A percentile compares a stretch with the other conserved stretches of the same genome.
These are phyloP conservation scores for Geranium rotundifolium DNA, from an alignment of 345 rosid species.

Conservation along the genomic window DNA sequence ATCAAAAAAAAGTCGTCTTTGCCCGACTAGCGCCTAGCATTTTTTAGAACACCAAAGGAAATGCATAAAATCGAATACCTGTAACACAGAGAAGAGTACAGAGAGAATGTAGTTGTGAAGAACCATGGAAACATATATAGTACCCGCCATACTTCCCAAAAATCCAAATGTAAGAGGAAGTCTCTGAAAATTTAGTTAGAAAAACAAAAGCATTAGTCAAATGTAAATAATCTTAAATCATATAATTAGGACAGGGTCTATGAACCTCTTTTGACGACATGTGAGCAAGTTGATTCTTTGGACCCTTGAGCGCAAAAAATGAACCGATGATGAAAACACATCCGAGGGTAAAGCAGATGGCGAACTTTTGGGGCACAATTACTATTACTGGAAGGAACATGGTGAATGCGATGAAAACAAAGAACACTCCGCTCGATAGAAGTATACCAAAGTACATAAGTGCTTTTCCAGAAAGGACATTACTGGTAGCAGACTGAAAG, in stretches of 20 bases:
- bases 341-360: slow-evolving; percentile 84
- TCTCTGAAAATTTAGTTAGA: slow-evolving; percentile 41
- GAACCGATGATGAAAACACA: slow-evolving; percentile 76
- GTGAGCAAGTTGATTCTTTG: slow-evolving; percentile 63
- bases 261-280: slow-evolving; percentile 82
- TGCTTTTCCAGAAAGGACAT: slow-evolving; percentile 79
- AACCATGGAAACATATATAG: slow-evolving; percentile 83
- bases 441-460: slow-evolving; percentile 74
- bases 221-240: slow-evolving; percentile 8
- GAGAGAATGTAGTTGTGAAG: slow-evolving; percentile 92
- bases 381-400: slow-evolving; percentile 96
- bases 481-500: slow-evolving; percentile 73
- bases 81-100: slow-evolving; percentile 75
- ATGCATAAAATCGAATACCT: slow-evolving; percentile 32
- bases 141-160: slow-evolving; percentile 77
- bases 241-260: background rate
- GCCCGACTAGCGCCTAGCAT: too few relatives aligned
- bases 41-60: too few relatives aligned
- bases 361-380: slow-evolving; percentile 87
- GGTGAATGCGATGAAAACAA: slow-evolving; percentile 72
- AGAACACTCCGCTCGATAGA: slow-evolving; percentile 74
- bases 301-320: slow-evolving; percentile 84
- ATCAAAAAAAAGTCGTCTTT: too few relatives aligned
- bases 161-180: slow-evolving; percentile 78
- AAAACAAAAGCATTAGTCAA: slow-evolving; percentile 1